A percentile compares a stretch with the other conserved stretches of the same genome.
Conservation (phyloP, 225 moss, liverwort and hornwort genomes). For the Takakia lepidozioides region DNA sequence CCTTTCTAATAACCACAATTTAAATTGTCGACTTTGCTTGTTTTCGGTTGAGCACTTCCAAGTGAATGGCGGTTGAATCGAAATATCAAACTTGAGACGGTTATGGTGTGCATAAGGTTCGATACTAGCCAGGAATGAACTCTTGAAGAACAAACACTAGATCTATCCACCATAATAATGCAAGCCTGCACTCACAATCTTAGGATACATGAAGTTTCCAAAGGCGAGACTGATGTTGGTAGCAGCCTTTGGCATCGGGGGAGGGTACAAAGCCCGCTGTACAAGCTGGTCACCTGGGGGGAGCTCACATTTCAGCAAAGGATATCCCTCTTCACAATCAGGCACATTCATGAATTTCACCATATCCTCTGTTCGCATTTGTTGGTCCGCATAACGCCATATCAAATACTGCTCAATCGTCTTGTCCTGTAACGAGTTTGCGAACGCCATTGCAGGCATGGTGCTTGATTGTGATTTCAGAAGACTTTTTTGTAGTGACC, state of each 20-base stretch:
- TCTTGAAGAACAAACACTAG: not conserved
- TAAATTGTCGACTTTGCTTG: not conserved
- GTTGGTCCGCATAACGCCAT: conserved; percentile 57
- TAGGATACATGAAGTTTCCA: conserved; percentile 89
- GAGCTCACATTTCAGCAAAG: conserved; percentile 63
- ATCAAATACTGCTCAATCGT: no score
- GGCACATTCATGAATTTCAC: conserved; percentile 31
- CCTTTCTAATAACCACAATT: no score
- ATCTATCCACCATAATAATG: not conserved
- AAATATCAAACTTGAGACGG: not conserved
- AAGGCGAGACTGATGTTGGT: conserved; percentile 58
- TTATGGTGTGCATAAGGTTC: no score
- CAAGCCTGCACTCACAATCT: conserved; percentile 39
- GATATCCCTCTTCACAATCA: conserved; percentile 51
- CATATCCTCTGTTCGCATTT: conserved; percentile 38
- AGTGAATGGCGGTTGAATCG: not conserved
- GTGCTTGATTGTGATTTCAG: no score
- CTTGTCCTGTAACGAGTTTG: no score
- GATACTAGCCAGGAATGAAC: not conserved
- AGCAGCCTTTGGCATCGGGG: conserved; percentile 42
- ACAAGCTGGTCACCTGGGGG: conserved; percentile 46
- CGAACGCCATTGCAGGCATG: no score
- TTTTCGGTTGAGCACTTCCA: not conserved
- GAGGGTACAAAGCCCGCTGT: conserved; percentile 43
- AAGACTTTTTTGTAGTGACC: no score